A percentile compares a stretch with the other conserved stretches of the same genome.
Conservation (phyloP, 2,329 filamentous ascomycete genomes). For the Monosporascus sp. region DNA sequence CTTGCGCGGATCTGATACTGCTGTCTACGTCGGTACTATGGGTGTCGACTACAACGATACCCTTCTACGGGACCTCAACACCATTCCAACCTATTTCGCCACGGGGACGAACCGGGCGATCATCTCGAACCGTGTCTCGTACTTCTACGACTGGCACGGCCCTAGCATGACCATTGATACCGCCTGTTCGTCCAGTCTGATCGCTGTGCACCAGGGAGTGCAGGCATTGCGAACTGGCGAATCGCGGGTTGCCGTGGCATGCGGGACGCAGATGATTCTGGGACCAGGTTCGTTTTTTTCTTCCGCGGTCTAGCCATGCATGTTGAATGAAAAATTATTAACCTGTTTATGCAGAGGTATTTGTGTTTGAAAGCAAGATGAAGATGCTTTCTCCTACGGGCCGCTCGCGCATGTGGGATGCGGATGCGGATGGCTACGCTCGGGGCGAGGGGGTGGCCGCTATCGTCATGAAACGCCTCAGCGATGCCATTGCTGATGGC, state of each 20-base stretch:
- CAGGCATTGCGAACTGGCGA: background rate
- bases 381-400: slow-evolving; percentile 15
- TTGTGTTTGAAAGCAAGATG: slow-evolving; percentile 1
- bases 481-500: slow-evolving; percentile 28
- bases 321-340: too few species aligned
- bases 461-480: slow-evolving; percentile 39
- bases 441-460: slow-evolving; percentile 17
- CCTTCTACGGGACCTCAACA: background rate
- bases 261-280: background rate
- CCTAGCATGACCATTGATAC: slow-evolving; percentile 8
- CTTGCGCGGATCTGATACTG: background rate
- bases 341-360: too few species aligned
- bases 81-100: background rate
- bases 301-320: too few species aligned
- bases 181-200: slow-evolving; percentile 8
- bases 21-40: background rate
- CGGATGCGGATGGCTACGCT: slow-evolving; percentile 15
- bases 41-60: background rate
- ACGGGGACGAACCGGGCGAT: background rate
- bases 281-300: too few species aligned
- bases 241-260: background rate
- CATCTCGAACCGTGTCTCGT: slow-evolving; percentile 3
- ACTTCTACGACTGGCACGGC: slow-evolving; percentile 8
- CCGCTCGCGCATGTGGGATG: slow-evolving; percentile 13
- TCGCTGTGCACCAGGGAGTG: slow-evolving; percentile 5